Base-by-base conservation (phyloP, 2,329 filamentous ascomycete species). In the Neopestalotiopsis rosae region DNA sequence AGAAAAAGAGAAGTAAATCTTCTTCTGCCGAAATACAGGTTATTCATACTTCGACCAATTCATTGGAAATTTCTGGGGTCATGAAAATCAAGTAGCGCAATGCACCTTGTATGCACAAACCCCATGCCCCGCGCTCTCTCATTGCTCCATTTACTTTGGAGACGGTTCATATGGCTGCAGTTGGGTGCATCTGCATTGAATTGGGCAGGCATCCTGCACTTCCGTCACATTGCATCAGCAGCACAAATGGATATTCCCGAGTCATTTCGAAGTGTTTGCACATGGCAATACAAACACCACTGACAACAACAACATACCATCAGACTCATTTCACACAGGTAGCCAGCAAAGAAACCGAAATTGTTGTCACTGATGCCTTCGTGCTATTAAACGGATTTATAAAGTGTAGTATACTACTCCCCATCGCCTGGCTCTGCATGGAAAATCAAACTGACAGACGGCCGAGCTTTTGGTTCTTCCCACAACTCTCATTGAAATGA, bases 311-410 rank as follows among this genome's bases (percentile, higher is more conserved):
- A 34, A 59, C 14, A 14, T 14, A 13, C 20, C 14, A 34, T 34
- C n/a, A 20, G 10, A 40, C 2, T 62, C 12, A 62, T 20, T 17
- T 5, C 10, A n/a, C 17, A 34, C 12, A 14, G 32, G 34, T 38
- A 38, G 34, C 6, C 10, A 17, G 28, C 17, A n/a, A 61, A 14
- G 52, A 30, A 65, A 65, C 2, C 24, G 24, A 52, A 65, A 12
- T 52, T 30, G 24, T 56, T 52, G 24, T 24, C 49, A 67, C 56
- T 24, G 24, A 56, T 59, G 42, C 20, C 30, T 67, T 74, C 70
- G 69, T 76, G 72, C 73, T 75, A 78, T 78, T 77, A 77, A 78
- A 76, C 71, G 73, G 72, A 76, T 78, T 76, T 77, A 77, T 76
- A 79, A 77, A 75, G 72, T 74, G 72, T 75, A 62, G 59, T 62